Evolutionary conservation across 345 rosid species (phyloP).

Genomic region (Clarkia xantiana): DNA sequence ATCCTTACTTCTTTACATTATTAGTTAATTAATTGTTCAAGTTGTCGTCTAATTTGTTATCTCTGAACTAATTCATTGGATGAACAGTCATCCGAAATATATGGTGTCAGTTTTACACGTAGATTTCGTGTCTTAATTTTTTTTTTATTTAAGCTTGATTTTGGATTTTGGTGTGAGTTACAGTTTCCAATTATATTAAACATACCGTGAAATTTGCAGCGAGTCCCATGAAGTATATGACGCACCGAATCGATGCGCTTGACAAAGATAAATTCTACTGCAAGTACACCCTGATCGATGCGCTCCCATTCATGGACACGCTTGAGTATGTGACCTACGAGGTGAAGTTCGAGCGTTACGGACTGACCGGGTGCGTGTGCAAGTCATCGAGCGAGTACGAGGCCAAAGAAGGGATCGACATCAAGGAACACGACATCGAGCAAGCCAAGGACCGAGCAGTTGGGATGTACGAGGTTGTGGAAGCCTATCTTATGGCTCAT

Average conservation of each 20-base stretch:
- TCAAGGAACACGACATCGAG: conserved; percentile 23
- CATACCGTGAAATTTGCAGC: too few species aligned
- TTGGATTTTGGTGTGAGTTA: too few species aligned
- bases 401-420: conserved; percentile 16
- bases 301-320: conserved; percentile 13
- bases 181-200: too few species aligned
- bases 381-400: conserved; percentile 21
- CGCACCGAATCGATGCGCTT: conserved; percentile 22
- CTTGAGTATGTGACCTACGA: conserved; percentile 20
- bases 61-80: too few species aligned
- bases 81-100: too few species aligned
- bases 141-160: too few species aligned
- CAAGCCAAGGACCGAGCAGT: conserved; percentile 22
- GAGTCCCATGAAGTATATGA: conserved; percentile 13
- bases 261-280: conserved; percentile 21
- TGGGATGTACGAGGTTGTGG: conserved; percentile 33
- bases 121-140: too few species aligned
- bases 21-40: too few species aligned
- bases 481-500: conserved; percentile 29
- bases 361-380: conserved; percentile 22
- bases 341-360: conserved; percentile 19
- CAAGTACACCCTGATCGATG: conserved; percentile 21
- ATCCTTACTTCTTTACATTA: too few species aligned
- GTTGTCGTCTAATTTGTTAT: too few species aligned
- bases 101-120: too few species aligned